Base-by-base conservation (phyloP, 257 asterid genomes). In the Primulina huaijiensis region DNA sequence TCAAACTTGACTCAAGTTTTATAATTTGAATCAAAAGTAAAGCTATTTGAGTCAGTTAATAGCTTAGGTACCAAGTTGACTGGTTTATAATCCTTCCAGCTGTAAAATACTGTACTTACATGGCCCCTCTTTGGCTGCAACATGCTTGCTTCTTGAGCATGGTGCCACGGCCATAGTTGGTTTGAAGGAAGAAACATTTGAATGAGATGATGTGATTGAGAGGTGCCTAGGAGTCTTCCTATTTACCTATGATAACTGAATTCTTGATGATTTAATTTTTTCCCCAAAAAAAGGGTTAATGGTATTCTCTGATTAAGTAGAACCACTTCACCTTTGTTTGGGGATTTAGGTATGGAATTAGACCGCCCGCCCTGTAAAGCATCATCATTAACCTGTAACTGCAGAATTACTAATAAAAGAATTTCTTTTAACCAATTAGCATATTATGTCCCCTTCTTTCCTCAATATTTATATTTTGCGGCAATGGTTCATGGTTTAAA, bases 401-500 rank as follows among this genome's bases (percentile, higher is more conserved):
- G 56, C 56, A 46, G 56, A 46, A 46, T 14, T 46, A 16, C 56
- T 46, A 46, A 16, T 46, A 46, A 46, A 46, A 46, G 56, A 14
- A 46, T 11, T 46, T 14, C 20, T 46, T 46, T 3, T 16, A 46
- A 16, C 56, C 56, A 14, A 14, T 46, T 46, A 14, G 8, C 20
- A 46, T 46, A 14, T 46, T 16, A 46, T 16, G 0, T 16, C 4
- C 8, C 56, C 7, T 46, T 0, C 56, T 46, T 40, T 46, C 56
- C 61, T 56, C 25, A 60, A 31, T 43, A 67, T 52, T 69, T 43
- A 6, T 29, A 4, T n/a, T 33, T 58, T 75, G 60, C 27, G 31
- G 27, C 27, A 55, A 16, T 66, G 60, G n/a, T 27, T 68, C 63
- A 55, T 77, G 65, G 33, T 31, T 23, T 56, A 68, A 55, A 65